Conservation (phyloP, 176 grass and related monocot genomes). For the Musa itinerans region DNA sequence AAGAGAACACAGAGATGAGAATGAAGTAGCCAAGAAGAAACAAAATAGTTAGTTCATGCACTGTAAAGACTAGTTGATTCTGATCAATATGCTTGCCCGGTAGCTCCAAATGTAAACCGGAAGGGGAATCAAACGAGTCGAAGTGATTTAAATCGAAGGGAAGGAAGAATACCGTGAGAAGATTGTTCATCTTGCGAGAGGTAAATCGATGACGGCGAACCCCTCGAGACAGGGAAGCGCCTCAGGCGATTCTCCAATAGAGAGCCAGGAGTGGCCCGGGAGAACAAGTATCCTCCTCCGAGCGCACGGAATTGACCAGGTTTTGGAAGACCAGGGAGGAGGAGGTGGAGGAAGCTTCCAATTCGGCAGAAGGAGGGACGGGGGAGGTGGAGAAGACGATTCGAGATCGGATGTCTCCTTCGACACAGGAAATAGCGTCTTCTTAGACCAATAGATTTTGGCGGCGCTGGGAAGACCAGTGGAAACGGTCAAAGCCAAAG, state of each 20-base stretch:
- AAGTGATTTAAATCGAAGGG: neutral
- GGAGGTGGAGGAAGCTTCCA: neutral
- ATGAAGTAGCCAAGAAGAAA: too few relatives aligned
- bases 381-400: neutral
- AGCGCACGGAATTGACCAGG: neutral
- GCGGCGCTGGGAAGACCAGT: neutral
- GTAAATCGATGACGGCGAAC: neutral
- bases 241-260: neutral
- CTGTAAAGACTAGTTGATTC: too few relatives aligned
- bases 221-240: neutral
- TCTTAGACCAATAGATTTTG: neutral
- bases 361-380: neutral
- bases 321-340: neutral
- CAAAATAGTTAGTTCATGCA: too few relatives aligned
- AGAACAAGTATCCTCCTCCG: neutral
- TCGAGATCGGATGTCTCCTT: neutral
- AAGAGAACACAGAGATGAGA: too few relatives aligned
- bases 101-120: too few relatives aligned
- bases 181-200: slow-evolving; percentile 2
- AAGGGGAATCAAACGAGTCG: neutral
- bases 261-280: neutral
- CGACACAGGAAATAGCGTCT: neutral
- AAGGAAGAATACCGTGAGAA: slow-evolving; percentile 9
- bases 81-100: too few relatives aligned
- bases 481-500: neutral